Evolutionary conservation across 768 basidiomycete species (phyloP).

Genomic region (Rhodotorula kratochvilovae): DNA sequence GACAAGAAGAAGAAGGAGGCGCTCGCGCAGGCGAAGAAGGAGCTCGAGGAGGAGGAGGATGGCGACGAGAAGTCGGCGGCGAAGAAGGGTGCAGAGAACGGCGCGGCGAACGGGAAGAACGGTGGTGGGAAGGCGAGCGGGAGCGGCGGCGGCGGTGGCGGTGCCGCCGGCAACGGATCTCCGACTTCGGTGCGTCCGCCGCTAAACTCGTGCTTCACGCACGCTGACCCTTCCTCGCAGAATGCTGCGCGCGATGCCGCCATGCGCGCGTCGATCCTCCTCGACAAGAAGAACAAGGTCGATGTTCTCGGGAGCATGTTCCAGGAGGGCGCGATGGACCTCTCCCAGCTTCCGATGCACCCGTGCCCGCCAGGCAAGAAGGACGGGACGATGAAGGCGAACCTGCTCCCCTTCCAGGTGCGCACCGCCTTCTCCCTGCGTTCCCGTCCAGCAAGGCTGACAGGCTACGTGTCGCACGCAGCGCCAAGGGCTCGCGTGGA

Average conservation of each 20-base stretch:
- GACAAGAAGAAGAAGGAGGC: slow-evolving; percentile 1
- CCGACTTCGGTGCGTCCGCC: too few species aligned
- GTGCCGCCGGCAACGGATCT: too few species aligned
- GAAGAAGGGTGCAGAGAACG: background rate
- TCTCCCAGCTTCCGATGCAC: slow-evolving; percentile 66
- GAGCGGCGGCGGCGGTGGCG: background rate
- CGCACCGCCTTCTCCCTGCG: slow-evolving; percentile 12
- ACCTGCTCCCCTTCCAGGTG: slow-evolving; percentile 80
- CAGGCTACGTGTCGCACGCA: slow-evolving; percentile 43
- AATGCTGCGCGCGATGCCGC: background rate
- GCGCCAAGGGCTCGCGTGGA: slow-evolving; percentile 81
- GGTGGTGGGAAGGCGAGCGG: background rate
- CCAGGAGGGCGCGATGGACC: slow-evolving; percentile 52
- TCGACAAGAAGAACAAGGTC: slow-evolving; percentile 1
- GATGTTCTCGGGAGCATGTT: slow-evolving; percentile 44
- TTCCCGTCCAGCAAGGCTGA: background rate
- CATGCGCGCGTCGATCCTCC: slow-evolving; percentile 1
- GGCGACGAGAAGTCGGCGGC: background rate
- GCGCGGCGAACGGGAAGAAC: background rate
- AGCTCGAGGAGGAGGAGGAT: background rate
- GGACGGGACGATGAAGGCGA: slow-evolving; percentile 63
- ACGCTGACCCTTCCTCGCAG: background rate
- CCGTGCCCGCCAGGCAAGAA: slow-evolving; percentile 66
- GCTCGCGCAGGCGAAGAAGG: background rate
- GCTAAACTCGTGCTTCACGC: background rate